Evolutionary conservation across 352 stramenopile genomes (phyloP).

Genomic region (Phytophthora litchii): DNA sequence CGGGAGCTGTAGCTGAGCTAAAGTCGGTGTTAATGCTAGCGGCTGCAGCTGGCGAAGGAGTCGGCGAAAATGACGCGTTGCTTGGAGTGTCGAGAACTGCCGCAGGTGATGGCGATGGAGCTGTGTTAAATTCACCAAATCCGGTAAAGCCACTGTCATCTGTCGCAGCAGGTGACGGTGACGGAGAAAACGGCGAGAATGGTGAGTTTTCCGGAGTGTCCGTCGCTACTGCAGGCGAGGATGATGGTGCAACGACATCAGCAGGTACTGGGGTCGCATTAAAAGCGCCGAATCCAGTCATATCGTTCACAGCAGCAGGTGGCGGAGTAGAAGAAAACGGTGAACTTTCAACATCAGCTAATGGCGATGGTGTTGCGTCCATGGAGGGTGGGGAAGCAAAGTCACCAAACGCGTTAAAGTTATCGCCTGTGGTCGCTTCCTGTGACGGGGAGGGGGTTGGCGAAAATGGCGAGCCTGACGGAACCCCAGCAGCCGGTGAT

Average conservation of each 20-base stretch:
- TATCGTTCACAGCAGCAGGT: slow-evolving; percentile 20
- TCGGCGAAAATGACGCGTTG: slow-evolving; percentile 19
- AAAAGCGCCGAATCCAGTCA: slow-evolving; percentile 24
- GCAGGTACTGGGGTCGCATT: slow-evolving; percentile 1
- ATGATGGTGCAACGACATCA: slow-evolving; percentile 2
- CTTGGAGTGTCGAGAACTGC: slow-evolving; percentile 5
- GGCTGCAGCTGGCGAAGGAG: slow-evolving; percentile 19
- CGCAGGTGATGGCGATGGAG: slow-evolving; percentile 9
- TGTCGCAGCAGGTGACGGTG: slow-evolving; percentile 22
- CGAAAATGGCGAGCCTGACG: slow-evolving; percentile 26
- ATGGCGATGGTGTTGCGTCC: slow-evolving; percentile 7
- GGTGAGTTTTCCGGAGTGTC: slow-evolving; percentile 15
- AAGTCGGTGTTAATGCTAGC: slow-evolving; percentile 16
- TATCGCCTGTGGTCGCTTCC: slow-evolving; percentile 11
- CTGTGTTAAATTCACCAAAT: slow-evolving; percentile 33
- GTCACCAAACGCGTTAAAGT: slow-evolving; percentile 30
- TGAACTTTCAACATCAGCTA: slow-evolving; percentile 14
- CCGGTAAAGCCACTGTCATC: slow-evolving; percentile 19
- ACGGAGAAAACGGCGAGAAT: slow-evolving; percentile 34
- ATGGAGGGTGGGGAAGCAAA: slow-evolving; percentile 14
- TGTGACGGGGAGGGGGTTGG: slow-evolving; percentile 27
- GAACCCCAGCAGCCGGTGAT: slow-evolving; percentile 17
- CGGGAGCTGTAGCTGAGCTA: not conserved
- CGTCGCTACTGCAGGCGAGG: slow-evolving; percentile 3
- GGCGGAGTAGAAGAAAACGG: slow-evolving; percentile 15